Evolutionary conservation across 2,329 filamentous ascomycete species (phyloP), one percentile per base, ranked within the genome.

Genomic region (Ceratocystis cacaofunesta): DNA sequence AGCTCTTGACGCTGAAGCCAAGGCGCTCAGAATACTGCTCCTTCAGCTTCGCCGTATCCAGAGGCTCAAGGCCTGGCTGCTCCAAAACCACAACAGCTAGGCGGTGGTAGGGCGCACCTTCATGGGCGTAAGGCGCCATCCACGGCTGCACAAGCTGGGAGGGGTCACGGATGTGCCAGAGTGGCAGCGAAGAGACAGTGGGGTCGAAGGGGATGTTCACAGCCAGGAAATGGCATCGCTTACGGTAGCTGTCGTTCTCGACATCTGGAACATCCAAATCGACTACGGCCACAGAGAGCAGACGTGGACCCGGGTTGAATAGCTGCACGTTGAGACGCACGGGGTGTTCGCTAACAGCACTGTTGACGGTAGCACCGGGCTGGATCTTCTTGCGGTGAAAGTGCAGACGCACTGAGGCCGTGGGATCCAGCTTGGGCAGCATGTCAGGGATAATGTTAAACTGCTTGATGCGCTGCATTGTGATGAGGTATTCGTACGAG

Each of bases 21-120:
- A 92, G 82, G 63, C 88, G 83, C 55, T 69, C 69, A 25, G 73
- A 70, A 72, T 83, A 80, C 25, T 79, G 74, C 70, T 81, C 76
- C 71, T 80, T 80, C 55, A 90, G 76, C 66, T 78, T 76, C 48
- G 77, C 77, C 30, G 82, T 75, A 71, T 90, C 84, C 69, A 91
- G 72, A 2, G 75, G 76, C 68, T 80, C 71, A 64, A 81, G 84
- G 64, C 84, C 78, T 63, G 82, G 78, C 75, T 99, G 94, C 77
- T 95, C 85, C 62, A 97, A 79, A 25, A 99, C 78, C 73, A 94
- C 88, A 68, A 97, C 78, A 61, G 87, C 86, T 65, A 97, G 80
- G 63, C 94, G 88, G 76, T 97, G 94, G 77, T 97, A 96, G 1
- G 89, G 89, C 1, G 87, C 83, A 66, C 94, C 94, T 78, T 94